A percentile compares a stretch with the other conserved stretches of the same genome.
These are phyloP conservation scores for Candida pseudoglaebosa DNA, from an alignment of 805 yeast species.

Conservation along the genomic window DNA sequence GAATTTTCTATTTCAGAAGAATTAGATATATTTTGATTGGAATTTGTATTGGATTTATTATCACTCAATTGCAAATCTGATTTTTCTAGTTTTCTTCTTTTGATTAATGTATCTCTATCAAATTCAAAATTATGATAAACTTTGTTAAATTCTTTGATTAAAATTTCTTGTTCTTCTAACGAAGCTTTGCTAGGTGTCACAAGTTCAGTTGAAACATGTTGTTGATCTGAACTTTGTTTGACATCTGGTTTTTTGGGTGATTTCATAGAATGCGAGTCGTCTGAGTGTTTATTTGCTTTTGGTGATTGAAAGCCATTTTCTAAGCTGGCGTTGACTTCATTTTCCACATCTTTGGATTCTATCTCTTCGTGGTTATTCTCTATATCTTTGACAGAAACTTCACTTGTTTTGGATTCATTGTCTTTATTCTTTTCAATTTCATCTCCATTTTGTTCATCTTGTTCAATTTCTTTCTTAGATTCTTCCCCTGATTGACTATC, in stretches of 20 bases:
- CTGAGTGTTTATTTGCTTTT: not conserved
- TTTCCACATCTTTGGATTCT: not conserved
- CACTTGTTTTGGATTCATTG: not conserved
- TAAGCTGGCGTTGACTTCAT: not conserved
- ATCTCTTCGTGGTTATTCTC: not conserved
- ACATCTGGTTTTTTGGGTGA: not conserved
- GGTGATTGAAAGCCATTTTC: not conserved
- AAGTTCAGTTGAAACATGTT: conserved; percentile 9
- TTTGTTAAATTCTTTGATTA: conserved; percentile 63
- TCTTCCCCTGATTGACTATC: not conserved
- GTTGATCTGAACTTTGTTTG: not conserved
- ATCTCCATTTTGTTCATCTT: conserved; percentile 3
- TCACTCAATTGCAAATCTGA: conserved; percentile 67
- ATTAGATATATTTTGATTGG: conserved; percentile 4
- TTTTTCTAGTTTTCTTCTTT: conserved; percentile 73
- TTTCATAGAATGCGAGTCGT: not conserved
- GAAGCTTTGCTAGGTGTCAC: conserved; percentile 4
- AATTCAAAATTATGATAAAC: conserved; percentile 74
- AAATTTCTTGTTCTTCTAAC: conserved; percentile 37
- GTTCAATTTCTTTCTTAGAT: not conserved
- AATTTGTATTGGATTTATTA: conserved; percentile 10
- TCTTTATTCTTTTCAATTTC: conserved; percentile 7
- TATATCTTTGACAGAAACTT: not conserved
- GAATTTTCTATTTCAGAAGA: conserved; percentile 10
- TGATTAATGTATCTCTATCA: conserved; percentile 70